A percentile compares a stretch with the other conserved stretches of the same genome.
phyloP scores from a whole-genome alignment of 2,329 filamentous ascomycete species.

The Arthrinium puccinioides region DNA sequence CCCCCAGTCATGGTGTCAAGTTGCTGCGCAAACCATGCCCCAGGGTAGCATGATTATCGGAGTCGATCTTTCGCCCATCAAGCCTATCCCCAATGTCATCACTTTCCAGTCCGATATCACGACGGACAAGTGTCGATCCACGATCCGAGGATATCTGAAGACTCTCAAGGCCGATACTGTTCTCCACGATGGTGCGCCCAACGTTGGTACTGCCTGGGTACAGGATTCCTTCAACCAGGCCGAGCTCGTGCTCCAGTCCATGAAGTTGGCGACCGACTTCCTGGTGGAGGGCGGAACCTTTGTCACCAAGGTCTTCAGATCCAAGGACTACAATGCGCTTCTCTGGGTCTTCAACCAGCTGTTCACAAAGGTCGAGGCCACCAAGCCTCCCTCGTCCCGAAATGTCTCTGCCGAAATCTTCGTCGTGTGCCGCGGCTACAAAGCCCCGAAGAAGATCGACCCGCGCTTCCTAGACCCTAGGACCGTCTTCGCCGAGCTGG shows the following conservation, averaged over 20 bases:
- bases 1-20: constrained; percentile 82
- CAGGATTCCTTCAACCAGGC: constrained; percentile 98
- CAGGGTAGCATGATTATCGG: constrained; percentile 83
- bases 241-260: constrained; percentile 79
- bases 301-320: constrained; percentile 95
- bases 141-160: constrained; percentile 83
- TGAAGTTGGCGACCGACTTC: constrained; percentile 94
- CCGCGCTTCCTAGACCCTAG: constrained; percentile 85
- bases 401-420: constrained; percentile 98
- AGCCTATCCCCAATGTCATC: constrained; percentile 88
- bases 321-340: constrained; percentile 92
- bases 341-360: constrained; percentile 98
- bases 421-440: constrained; percentile 91
- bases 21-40: constrained; percentile 93
- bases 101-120: constrained; percentile 98
- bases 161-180: constrained; percentile 95
- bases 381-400: constrained; percentile 90
- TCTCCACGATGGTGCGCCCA: constrained; percentile 92
- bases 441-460: constrained; percentile 89
- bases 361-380: constrained; percentile 91
- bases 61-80: constrained; percentile 92
- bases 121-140: constrained; percentile 89
- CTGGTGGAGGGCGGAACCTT: constrained; percentile 83
- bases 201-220: constrained; percentile 95
- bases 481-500: constrained; percentile 87